phyloP scores from a whole-genome alignment of 2,329 filamentous ascomycete species.

The Gliomastix tumulicola region DNA sequence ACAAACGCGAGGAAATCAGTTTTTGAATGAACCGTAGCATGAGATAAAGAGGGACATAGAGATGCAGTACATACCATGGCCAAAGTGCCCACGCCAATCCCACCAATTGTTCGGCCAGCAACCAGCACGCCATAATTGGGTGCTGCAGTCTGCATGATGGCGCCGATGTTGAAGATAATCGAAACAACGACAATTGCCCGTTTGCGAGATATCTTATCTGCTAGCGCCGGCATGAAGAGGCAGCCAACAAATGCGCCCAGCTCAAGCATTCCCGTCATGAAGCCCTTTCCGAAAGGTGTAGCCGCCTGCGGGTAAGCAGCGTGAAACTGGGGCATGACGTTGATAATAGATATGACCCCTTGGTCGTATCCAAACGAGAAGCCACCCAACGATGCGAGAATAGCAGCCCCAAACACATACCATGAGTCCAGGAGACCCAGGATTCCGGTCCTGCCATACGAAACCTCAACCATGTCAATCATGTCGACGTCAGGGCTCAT shows the following conservation, averaged over 20 bases:
- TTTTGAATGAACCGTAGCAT: too few species aligned
- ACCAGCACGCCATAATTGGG: conserved; percentile 15
- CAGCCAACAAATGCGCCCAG: conserved; percentile 35
- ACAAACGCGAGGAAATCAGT: too few species aligned
- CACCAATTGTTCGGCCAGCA: conserved; percentile 17
- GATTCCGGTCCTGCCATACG: conserved; percentile 6
- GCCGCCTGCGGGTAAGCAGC: conserved; percentile 23
- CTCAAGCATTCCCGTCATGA: conserved; percentile 38
- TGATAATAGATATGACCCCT: conserved; percentile 29
- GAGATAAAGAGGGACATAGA: too few species aligned
- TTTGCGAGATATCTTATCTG: conserved; percentile 33
- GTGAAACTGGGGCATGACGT: conserved; percentile 16
- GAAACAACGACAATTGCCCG: conserved; percentile 29
- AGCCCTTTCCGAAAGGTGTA: conserved; percentile 23
- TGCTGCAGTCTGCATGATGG: conserved; percentile 26
- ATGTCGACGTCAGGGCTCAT: too few species aligned
- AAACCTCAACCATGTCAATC: too few species aligned
- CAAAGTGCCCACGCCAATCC: conserved; percentile 18
- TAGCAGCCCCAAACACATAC: conserved; percentile 5
- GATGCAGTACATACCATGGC: too few species aligned
- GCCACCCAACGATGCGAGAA: conserved; percentile 22
- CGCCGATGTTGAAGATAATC: conserved; percentile 31
- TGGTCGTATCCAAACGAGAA: conserved; percentile 32
- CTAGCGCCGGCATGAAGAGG: conserved; percentile 23
- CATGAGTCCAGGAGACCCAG: conserved; percentile 6